Percentiles rank a stretch among this genome's conserved stretches.
Evolutionary conservation across 306 rosid species (phyloP).

Genomic region (Oxytropis ochrocephala): DNA sequence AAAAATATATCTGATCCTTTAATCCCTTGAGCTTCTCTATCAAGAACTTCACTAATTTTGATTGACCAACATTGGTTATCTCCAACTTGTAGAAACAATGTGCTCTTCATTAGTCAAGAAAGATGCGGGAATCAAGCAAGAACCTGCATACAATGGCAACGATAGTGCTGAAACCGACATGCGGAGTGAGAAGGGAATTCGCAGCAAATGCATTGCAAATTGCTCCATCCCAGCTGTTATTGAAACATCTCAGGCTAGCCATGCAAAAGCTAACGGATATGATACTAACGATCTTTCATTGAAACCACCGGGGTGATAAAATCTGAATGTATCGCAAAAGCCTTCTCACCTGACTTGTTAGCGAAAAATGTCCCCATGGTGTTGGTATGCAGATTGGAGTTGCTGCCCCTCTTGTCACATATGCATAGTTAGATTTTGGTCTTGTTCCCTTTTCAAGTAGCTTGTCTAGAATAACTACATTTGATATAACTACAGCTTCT

Average conservation of each 20-base stretch:
- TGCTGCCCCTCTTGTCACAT: too few relatives aligned
- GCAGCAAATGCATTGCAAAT: slow-evolving; percentile 29
- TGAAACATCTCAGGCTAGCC: slow-evolving; percentile 20
- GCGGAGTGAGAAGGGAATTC: slow-evolving; percentile 21
- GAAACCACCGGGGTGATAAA: slow-evolving; percentile 14
- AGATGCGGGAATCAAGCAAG: slow-evolving; percentile 21
- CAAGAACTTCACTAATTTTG: background rate
- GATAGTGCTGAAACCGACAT: slow-evolving; percentile 22
- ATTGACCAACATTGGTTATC: slow-evolving; percentile 6
- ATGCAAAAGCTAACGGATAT: slow-evolving; percentile 25
- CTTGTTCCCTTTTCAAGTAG: slow-evolving; percentile 3
- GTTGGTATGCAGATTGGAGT: too few relatives aligned
- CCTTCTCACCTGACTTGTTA: too few relatives aligned
- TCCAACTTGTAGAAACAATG: slow-evolving; percentile 41
- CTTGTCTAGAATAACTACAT: slow-evolving; percentile 1
- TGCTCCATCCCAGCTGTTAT: slow-evolving; percentile 23
- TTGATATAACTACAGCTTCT: background rate
- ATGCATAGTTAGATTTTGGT: background rate
- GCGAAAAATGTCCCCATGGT: too few relatives aligned
- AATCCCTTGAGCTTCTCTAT: slow-evolving; percentile 19
- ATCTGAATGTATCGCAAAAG: background rate
- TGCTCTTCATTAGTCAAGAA: slow-evolving; percentile 30
- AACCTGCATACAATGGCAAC: slow-evolving; percentile 19
- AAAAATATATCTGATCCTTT: background rate
- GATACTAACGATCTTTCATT: slow-evolving; percentile 27